Percentiles rank a stretch among this genome's conserved stretches.
Conservation (phyloP, 2,329 filamentous ascomycete genomes). For the Sclerotinia subarctica region DNA sequence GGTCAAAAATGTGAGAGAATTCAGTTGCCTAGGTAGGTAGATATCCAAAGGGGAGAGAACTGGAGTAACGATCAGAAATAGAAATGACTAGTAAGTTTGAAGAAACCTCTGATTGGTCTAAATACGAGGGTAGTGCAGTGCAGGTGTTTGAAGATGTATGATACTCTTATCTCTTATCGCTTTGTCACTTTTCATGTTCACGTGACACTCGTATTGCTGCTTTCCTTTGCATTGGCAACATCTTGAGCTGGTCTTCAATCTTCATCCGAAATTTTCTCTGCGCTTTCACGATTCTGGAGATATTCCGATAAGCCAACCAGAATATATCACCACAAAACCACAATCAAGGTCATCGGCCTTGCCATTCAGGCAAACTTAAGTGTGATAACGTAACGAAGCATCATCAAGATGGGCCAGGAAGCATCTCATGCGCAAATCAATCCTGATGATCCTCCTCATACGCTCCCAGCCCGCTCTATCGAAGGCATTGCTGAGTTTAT, state of each 20-base stretch:
- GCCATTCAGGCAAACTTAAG: constrained; percentile 5
- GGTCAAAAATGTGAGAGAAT: background rate
- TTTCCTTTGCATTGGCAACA: background rate
- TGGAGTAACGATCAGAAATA: background rate
- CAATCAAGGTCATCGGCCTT: background rate
- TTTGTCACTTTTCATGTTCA: background rate
- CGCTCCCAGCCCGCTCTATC: constrained; percentile 66
- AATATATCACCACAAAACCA: background rate
- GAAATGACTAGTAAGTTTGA: background rate
- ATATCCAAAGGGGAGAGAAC: background rate
- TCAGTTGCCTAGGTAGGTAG: constrained; percentile 10
- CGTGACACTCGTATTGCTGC: background rate
- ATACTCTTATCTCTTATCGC: no score
- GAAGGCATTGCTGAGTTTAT: constrained; percentile 79
- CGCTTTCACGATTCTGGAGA: background rate
- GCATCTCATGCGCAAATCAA: constrained; percentile 64
- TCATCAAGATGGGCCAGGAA: constrained; percentile 79
- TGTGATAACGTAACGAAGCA: constrained; percentile 15
- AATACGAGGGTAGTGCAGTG: no score
- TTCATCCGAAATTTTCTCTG: background rate
- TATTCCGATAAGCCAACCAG: background rate
- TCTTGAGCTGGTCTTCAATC: background rate
- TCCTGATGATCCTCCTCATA: constrained; percentile 57
- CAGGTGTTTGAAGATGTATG: no score
- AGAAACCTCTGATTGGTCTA: background rate